Evolutionary conservation across 192 early-diverging fungal species (phyloP).

Genomic region (Podila clonocystis): DNA sequence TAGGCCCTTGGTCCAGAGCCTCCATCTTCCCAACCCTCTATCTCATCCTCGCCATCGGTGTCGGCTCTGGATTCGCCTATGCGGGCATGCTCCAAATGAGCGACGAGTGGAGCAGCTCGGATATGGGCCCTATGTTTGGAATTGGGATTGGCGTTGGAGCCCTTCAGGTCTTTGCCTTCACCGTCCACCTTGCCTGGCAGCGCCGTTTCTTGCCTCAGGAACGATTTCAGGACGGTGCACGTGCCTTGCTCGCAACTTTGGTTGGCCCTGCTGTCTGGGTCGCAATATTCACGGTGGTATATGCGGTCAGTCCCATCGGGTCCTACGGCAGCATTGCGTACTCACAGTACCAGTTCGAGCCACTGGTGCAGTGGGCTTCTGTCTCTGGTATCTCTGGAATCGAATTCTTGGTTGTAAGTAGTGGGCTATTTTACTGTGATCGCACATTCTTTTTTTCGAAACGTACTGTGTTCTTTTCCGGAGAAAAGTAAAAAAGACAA

Average conservation of each 20-base stretch:
- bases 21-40: conserved; percentile 36
- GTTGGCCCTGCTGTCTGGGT: conserved; percentile 38
- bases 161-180: conserved; percentile 19
- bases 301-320: conserved; percentile 39
- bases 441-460: neutral
- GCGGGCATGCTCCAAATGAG: conserved; percentile 27
- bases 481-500: no score
- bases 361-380: conserved; percentile 39
- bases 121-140: conserved; percentile 15
- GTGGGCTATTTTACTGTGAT: neutral
- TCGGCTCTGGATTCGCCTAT: conserved; percentile 38
- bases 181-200: conserved; percentile 37
- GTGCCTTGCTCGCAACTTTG: conserved; percentile 19
- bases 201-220: conserved; percentile 31
- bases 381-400: conserved; percentile 42
- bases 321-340: conserved; percentile 43
- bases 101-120: conserved; percentile 24
- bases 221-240: conserved; percentile 29
- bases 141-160: conserved; percentile 16
- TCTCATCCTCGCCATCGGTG: conserved; percentile 23
- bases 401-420: conserved; percentile 37
- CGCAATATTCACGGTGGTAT: conserved; percentile 23
- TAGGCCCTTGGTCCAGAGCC: conserved; percentile 34
- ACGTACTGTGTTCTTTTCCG: neutral
- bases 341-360: conserved; percentile 36